These are phyloP conservation scores for Castanea sativa DNA, from an alignment of 306 rosid species.

Conservation along the genomic window DNA sequence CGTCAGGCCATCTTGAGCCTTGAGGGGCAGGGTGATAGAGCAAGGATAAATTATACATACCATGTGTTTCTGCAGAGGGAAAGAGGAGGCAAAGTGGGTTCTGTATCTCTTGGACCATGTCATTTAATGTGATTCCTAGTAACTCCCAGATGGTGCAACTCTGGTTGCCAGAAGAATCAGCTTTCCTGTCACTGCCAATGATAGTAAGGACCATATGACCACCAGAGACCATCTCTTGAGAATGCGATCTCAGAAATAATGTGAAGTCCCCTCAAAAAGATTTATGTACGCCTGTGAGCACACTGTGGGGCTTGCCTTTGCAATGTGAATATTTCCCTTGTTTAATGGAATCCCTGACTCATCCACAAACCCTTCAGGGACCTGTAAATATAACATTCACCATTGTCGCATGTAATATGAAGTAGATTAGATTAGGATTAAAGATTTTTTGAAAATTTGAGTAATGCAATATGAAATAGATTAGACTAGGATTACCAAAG, in stretches of 20 bases:
- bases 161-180: background rate
- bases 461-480: background rate
- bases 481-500: too few species aligned
- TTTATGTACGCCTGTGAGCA: background rate
- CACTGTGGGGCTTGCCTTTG: background rate
- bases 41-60: too few species aligned
- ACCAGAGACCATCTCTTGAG: background rate
- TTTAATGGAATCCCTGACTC: slow-evolving; percentile 20
- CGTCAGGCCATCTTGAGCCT: too few species aligned
- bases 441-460: background rate
- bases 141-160: background rate
- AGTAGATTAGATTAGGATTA: background rate
- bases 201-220: background rate
- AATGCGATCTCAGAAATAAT: background rate
- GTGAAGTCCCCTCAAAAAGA: background rate
- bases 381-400: slow-evolving; percentile 1
- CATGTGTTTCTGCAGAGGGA: background rate
- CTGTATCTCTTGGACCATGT: background rate
- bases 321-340: slow-evolving; percentile 19
- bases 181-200: background rate
- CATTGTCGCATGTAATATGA: background rate
- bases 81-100: background rate
- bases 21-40: too few species aligned
- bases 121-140: background rate
- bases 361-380: slow-evolving; percentile 19